Base-by-base conservation (phyloP, 768 basidiomycete genomes). In the Termitomyces titanicus region DNA sequence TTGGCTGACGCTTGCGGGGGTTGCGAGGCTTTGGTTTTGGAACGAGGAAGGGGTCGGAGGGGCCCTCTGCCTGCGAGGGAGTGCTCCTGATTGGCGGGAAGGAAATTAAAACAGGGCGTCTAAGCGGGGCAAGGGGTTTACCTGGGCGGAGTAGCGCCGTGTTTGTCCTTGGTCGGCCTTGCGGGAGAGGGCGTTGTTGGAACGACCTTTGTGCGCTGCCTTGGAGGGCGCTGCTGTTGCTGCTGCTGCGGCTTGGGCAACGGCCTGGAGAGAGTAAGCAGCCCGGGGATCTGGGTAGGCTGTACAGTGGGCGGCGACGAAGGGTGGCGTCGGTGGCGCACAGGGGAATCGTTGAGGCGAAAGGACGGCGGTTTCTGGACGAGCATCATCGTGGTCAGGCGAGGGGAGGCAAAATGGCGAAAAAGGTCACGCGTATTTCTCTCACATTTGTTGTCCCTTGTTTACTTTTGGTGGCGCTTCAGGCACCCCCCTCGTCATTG, bases 21-120 rank as follows among this genome's bases (percentile, higher is more conserved):
- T 37, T 35, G 11, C 34, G 54, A 4, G 38, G 48, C 33, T 51
- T 45, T 45, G 33, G 20, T 11, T 40, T 24, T 15, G 43, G 46
- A 45, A 59, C 9, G 56, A 61, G 62, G 63, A 60, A 65, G 45
- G 68, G 60, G 60, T 70, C 63, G 57, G 72, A 61, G 29, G 70
- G 68, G 65, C 68, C 80, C 81, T 86, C 86, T 82, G 79, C 84
- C 80, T 86, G 85, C 80, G 83, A 81, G 80, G 83, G 47, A n/a
- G 40, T 35, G 18, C 38, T 55, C 35, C 45, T 54, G 24, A 15
- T n/a, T n/a, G n/a, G n/a, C 20, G 20, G 13, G 22, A 20, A 18
- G 3, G 5, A 47, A 15, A 47, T 47, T 17, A 34, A 12, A 47
- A 18, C 12, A 17, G 18, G 12, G 18, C 5, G 20, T 22, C 25